Percentiles rank a stretch among this genome's conserved stretches.
Conservation (phyloP, 176 grass and related monocot species). For the Musa itinerans region DNA sequence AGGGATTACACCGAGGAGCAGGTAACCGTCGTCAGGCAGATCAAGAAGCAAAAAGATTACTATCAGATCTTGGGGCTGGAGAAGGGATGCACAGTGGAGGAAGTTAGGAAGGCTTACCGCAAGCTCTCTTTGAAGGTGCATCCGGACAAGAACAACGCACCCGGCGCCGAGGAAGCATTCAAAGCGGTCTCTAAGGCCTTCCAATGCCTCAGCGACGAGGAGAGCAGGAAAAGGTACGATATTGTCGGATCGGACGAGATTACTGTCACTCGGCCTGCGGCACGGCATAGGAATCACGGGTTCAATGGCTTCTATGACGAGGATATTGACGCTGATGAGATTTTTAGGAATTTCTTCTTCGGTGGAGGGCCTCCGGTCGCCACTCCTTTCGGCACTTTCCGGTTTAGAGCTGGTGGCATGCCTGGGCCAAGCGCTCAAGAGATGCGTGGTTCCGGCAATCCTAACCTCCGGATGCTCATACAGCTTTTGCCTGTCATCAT, state of each 20-base stretch:
- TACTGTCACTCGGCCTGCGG: constrained; percentile 31
- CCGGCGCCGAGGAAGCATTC: constrained; percentile 24
- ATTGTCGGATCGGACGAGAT: constrained; percentile 74
- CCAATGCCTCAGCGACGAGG: constrained; percentile 17
- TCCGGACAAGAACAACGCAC: constrained; percentile 24
- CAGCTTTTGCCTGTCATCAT: constrained; percentile 44
- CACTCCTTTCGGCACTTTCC: constrained; percentile 60
- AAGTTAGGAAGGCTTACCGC: constrained; percentile 16
- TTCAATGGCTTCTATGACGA: constrained; percentile 60
- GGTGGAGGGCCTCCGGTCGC: constrained; percentile 67
- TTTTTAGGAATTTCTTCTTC: constrained; percentile 95
- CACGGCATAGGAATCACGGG: constrained; percentile 3
- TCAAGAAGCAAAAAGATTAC: constrained; percentile 23
- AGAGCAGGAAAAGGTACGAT: constrained; percentile 16
- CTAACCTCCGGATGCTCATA: constrained; percentile 11
- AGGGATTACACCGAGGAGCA: constrained; percentile 38
- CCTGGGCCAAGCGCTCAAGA: not conserved
- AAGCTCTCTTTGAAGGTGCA: constrained; percentile 24
- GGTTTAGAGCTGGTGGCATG: constrained; percentile 37
- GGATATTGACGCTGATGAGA: constrained; percentile 87
- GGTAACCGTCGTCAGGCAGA: not conserved
- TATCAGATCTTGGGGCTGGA: constrained; percentile 22
- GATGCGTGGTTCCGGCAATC: not conserved
- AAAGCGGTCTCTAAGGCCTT: constrained; percentile 25
- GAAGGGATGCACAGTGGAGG: constrained; percentile 6